phyloP scores from a whole-genome alignment of 1,284 basidiomycete genomes.

The Ustilago trichophora region DNA sequence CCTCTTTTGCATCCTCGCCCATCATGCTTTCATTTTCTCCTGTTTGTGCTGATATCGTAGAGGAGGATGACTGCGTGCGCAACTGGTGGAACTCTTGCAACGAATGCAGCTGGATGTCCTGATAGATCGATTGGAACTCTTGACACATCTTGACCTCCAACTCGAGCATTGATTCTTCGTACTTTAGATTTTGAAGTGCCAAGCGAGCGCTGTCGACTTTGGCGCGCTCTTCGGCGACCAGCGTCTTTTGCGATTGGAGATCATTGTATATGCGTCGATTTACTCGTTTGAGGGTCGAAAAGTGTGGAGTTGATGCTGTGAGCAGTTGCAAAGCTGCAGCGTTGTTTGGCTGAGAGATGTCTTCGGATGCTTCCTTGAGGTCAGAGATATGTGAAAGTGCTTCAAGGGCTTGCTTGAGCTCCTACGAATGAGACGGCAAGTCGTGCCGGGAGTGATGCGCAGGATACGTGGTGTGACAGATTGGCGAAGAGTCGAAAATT shows the following conservation, averaged over 20 bases:
- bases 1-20: slow-evolving; percentile 1
- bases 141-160: slow-evolving; percentile 38
- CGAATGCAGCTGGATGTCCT: slow-evolving; percentile 33
- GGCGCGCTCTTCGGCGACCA: slow-evolving; percentile 26
- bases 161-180: slow-evolving; percentile 46
- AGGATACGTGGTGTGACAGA: too few relatives aligned
- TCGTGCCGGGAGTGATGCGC: too few relatives aligned
- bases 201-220: slow-evolving; percentile 37
- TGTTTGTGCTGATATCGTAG: too few relatives aligned
- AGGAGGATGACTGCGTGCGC: not conserved
- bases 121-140: slow-evolving; percentile 46
- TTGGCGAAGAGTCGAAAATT: too few relatives aligned
- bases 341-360: not conserved
- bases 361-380: slow-evolving; percentile 13
- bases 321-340: slow-evolving; percentile 14
- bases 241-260: slow-evolving; percentile 19
- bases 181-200: slow-evolving; percentile 39
- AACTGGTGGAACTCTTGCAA: slow-evolving; percentile 21
- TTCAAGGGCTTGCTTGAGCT: slow-evolving; percentile 23
- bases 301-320: slow-evolving; percentile 18
- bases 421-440: too few relatives aligned
- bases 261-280: slow-evolving; percentile 30
- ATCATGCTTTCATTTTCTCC: too few relatives aligned
- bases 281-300: slow-evolving; percentile 24
- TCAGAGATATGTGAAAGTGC: slow-evolving; percentile 12